Base-by-base conservation (phyloP, 768 basidiomycete genomes). In the Amanita exitialis region DNA sequence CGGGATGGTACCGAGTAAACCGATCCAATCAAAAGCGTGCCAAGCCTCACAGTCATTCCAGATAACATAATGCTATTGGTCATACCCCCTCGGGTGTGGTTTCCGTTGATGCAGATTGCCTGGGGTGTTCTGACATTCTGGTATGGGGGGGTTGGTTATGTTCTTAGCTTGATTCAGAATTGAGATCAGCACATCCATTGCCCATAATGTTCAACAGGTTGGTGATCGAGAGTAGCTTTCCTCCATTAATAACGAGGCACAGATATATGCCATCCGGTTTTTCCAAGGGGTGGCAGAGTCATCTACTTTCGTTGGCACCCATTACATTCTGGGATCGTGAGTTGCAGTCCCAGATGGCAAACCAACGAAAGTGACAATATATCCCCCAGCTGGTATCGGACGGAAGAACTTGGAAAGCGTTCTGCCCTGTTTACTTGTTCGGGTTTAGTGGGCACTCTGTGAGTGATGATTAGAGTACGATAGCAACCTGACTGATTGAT, bases 291-390 rank as follows among this genome's bases (percentile, higher is more conserved):
- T 86, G 51, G 76, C 79, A 6, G 86, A 88, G 63, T 76, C 83
- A 0, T 85, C 83, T 6, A 88, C 84, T 1, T 89, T 88, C 61
- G 82, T 82, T 23, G 86, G 86, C 32, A 80, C 82, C 13, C 83
- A 83, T 56, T 83, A 83, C 58, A 69, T 86, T 55, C 77, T 86
- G 15, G 83, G 85, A 55, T 80, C 80, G 83, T 84, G 58, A 52
- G 80, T 72, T 18, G 5, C 41, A 13, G 18, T 23, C 21, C 18
- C 21, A 25, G 21, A 12, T 15, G 21, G 20, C 41, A 4, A 37
- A 42, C 23, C 47, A 6, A 21, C 36, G 16, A 41, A 38, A 21
- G 16, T 20, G 16, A 20, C 9, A 25, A 30, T 34, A 30, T 27
- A 13, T 18, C 2, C 9, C 34, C 16, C 3, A 82, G 81, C 13